Evolutionary conservation across 805 yeast species (phyloP), one percentile per base, ranked within the genome.

Genomic region (Lipomyces orientalis): DNA sequence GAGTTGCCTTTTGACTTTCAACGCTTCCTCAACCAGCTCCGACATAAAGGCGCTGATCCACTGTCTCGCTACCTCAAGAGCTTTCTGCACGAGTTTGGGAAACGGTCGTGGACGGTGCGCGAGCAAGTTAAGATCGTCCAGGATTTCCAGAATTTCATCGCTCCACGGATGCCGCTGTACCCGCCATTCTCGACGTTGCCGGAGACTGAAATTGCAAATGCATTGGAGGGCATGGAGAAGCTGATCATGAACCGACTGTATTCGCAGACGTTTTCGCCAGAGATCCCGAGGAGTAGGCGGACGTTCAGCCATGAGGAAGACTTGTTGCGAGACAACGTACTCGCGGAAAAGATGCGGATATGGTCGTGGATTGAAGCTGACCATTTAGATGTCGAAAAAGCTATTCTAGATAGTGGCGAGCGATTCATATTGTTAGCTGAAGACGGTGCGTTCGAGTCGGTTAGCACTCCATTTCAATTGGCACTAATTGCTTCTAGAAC

Each of bases 211-310:
- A 79, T 90, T 61, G 87, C 83, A 51, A 92, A 93, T 75, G 88
- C 97, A 1, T 81, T 88, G 71, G 98, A 93, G 73, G 99, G 99
- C 0, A 83, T 95, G 73, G 99, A 95, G 78, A 95, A 95, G 77
- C 82, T 95, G 55, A 83, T 96, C 9, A 91, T 93, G 97, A 93
- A 94, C 64, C 83, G 97, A 70, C 78, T 96, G 1, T 93, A 92
- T 76, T 82, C 82, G 0, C 86, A 85, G 64, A 89, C 94, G 37
- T 96, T 90, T 75, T 87, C 98, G 0, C 98, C 98, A 0, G 85
- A 82, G 56, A 84, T 86, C n/a, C 79, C 85, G 1, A 80, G 77
- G 8, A 71, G 77, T 5, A 79, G 75, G 67, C 79, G 85, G 66
- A 87, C 83, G 61, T 85, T 76, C 65, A 86, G 84, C 8, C 94